Evolutionary conservation across 1,284 basidiomycete species (phyloP).

Genomic region (Boletus mariae): DNA sequence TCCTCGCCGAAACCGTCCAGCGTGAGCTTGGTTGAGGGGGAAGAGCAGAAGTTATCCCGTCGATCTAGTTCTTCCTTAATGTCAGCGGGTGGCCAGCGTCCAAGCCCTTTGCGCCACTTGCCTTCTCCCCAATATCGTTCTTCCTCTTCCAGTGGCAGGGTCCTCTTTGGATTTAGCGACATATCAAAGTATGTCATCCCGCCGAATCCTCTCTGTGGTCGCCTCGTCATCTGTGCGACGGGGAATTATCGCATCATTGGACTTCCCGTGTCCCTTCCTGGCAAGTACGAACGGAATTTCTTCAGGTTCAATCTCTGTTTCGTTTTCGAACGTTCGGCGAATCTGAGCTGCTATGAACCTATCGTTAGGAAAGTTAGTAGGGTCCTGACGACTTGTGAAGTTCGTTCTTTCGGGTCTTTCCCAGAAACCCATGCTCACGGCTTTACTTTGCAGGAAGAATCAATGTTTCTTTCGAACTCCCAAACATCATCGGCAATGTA

Average conservation of each 20-base stretch:
- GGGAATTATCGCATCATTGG: constrained; percentile 80
- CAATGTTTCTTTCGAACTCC: constrained; percentile 79
- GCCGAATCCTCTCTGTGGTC: constrained; percentile 79
- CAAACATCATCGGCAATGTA: constrained; percentile 71
- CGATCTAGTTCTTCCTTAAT: constrained; percentile 47
- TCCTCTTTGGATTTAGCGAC: constrained; percentile 87
- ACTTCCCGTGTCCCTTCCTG: constrained; percentile 76
- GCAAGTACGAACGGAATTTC: constrained; percentile 77
- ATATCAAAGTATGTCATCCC: constrained; percentile 96
- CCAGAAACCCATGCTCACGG: constrained; percentile 6
- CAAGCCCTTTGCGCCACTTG: constrained; percentile 39
- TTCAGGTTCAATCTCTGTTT: constrained; percentile 97
- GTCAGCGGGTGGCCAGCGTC: constrained; percentile 41
- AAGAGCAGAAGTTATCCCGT: constrained; percentile 35
- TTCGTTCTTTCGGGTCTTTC: constrained; percentile 37
- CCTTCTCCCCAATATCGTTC: constrained; percentile 51
- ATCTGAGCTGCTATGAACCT: constrained; percentile 92
- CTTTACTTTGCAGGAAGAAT: constrained; percentile 67
- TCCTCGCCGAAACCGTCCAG: constrained; percentile 47
- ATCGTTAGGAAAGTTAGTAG: constrained; percentile 93
- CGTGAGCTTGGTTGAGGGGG: constrained; percentile 39
- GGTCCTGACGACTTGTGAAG: constrained; percentile 85
- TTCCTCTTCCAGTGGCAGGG: constrained; percentile 40
- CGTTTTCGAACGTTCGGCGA: constrained; percentile 88
- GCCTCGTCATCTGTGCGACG: constrained; percentile 79